Conservation (phyloP, 1,284 basidiomycete species). For the Ustilago tritici region DNA sequence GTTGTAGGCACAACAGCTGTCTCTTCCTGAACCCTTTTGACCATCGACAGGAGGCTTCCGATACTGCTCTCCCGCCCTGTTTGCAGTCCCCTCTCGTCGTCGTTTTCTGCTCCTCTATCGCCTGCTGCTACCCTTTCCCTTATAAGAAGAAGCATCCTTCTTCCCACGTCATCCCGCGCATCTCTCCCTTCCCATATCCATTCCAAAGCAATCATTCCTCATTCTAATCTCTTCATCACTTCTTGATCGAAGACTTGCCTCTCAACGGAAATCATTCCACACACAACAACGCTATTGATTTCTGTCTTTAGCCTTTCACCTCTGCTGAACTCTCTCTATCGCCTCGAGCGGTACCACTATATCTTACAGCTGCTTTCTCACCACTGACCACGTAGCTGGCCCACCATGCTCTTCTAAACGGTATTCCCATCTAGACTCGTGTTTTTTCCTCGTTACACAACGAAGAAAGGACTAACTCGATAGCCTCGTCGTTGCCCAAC, state of each 20-base stretch:
- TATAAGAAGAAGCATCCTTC: conserved; percentile 10
- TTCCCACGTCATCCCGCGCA: not conserved
- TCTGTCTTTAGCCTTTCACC: conserved; percentile 16
- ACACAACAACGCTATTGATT: conserved; percentile 11
- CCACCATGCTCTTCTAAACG: conserved; percentile 59
- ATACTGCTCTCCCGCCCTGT: conserved; percentile 9
- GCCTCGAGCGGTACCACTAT: conserved; percentile 37
- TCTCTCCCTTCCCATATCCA: conserved; percentile 3
- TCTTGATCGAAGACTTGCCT: conserved; percentile 9
- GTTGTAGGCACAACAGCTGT: conserved; percentile 7
- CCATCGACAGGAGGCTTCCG: not conserved
- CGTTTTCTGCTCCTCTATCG: conserved; percentile 1
- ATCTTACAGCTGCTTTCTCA: conserved; percentile 50
- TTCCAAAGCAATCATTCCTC: conserved; percentile 21
- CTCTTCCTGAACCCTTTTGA: not conserved
- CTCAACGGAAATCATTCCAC: conserved; percentile 23
- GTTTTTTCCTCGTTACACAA: conserved; percentile 43
- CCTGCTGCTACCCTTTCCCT: conserved; percentile 25
- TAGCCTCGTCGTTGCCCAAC: conserved; percentile 43
- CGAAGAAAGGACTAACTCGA: conserved; percentile 54
- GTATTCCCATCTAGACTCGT: conserved; percentile 41
- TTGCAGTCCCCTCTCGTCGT: not conserved
- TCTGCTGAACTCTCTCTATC: conserved; percentile 18
- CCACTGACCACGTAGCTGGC: conserved; percentile 54
- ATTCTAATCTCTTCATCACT: conserved; percentile 13